These are phyloP conservation scores for Rhizodiscina lignyota DNA, from an alignment of 495 filamentous ascomycete species.

Conservation along the genomic window DNA sequence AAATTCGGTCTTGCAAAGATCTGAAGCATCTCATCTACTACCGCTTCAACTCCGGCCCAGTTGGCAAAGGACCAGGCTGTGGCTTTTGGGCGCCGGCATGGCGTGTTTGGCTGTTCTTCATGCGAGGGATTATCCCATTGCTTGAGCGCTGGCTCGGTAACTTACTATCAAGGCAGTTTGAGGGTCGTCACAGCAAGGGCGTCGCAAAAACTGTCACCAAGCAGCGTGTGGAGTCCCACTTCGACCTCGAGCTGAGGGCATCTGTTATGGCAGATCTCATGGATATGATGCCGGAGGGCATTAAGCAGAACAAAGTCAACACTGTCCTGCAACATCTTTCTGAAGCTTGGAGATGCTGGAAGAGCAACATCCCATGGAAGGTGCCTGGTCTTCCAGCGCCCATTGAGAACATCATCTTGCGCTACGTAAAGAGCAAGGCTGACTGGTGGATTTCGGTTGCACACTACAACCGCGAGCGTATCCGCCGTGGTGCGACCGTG, in stretches of 20 bases:
- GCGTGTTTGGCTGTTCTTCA: slow-evolving; percentile 99
- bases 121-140: slow-evolving; percentile 94
- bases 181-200: slow-evolving; percentile 97
- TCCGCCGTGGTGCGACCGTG: slow-evolving; percentile 86
- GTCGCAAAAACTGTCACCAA: slow-evolving; percentile 99
- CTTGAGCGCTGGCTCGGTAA: slow-evolving; percentile 98
- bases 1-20: slow-evolving; percentile 98
- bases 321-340: slow-evolving; percentile 94
- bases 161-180: slow-evolving; percentile 89
- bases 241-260: slow-evolving; percentile 91
- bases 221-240: slow-evolving; percentile 97
- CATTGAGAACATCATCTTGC: slow-evolving; percentile 95
- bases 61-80: slow-evolving; percentile 95
- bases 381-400: slow-evolving; percentile 90
- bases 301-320: slow-evolving; percentile 99
- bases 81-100: slow-evolving; percentile 99
- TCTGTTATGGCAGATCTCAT: slow-evolving; percentile 98
- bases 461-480: slow-evolving; percentile 96
- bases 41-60: slow-evolving; percentile 93
- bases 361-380: slow-evolving; percentile 99
- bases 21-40: slow-evolving; percentile 99
- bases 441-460: slow-evolving; percentile 99
- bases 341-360: slow-evolving; percentile 99
- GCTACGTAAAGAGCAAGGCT: slow-evolving; percentile 97
- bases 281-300: slow-evolving; percentile 99